phyloP scores from a whole-genome alignment of 2,329 filamentous ascomycete species.

The Aspergillus glaucus region DNA sequence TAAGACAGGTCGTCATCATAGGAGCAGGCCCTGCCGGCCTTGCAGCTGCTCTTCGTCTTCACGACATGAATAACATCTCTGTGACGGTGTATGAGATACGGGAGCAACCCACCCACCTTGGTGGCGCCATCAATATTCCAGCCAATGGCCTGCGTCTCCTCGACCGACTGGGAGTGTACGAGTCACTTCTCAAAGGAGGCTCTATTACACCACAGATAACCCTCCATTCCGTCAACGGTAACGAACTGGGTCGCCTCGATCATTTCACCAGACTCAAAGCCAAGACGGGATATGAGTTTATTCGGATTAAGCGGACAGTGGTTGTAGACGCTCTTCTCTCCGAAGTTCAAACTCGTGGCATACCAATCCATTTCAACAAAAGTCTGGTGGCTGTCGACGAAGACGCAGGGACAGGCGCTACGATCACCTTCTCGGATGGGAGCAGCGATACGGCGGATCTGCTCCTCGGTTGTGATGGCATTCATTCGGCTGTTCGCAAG shows the following conservation, averaged over 20 bases:
- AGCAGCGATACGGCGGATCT: slow-evolving; percentile 8
- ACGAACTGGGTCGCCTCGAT: slow-evolving; percentile 6
- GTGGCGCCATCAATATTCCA: slow-evolving; percentile 23
- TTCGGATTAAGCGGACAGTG: slow-evolving; percentile 22
- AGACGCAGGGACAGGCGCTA: slow-evolving; percentile 10
- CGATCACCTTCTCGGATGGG: slow-evolving; percentile 10
- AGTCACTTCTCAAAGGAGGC: slow-evolving; percentile 8
- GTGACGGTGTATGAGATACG: slow-evolving; percentile 25
- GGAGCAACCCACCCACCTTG: slow-evolving; percentile 22
- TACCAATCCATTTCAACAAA: slow-evolving; percentile 19
- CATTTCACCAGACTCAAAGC: slow-evolving; percentile 8
- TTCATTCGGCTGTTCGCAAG: slow-evolving; percentile 32
- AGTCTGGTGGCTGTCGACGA: slow-evolving; percentile 10
- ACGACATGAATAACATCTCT: slow-evolving; percentile 9
- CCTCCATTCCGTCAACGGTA: slow-evolving; percentile 10
- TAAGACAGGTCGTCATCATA: slow-evolving; percentile 7
- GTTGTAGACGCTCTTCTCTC: slow-evolving; percentile 20
- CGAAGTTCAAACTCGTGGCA: slow-evolving; percentile 10
- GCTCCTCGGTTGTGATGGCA: slow-evolving; percentile 35
- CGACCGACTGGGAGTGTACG: slow-evolving; percentile 18
- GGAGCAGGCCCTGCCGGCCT: slow-evolving; percentile 17
- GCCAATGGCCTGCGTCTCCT: slow-evolving; percentile 25
- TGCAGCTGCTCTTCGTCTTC: slow-evolving; percentile 12
- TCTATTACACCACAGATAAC: slow-evolving; percentile 7
- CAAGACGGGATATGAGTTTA: slow-evolving; percentile 11